Conservation (phyloP, 306 rosid species). For the Gastrolobium villosum region DNA sequence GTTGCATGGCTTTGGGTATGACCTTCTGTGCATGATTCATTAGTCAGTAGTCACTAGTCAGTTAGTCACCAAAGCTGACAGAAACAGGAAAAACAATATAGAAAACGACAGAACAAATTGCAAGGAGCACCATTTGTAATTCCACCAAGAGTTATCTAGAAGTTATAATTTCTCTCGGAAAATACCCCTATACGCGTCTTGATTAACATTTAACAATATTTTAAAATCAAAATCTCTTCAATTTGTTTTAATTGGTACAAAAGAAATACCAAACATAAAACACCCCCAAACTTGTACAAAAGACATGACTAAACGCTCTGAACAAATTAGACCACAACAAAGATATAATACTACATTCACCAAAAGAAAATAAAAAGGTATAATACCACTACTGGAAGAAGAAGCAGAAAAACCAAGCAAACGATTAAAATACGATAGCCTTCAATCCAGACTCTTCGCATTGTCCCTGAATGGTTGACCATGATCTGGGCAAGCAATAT, state of each 20-base stretch:
- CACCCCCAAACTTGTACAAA: not conserved
- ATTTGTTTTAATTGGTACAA: not conserved
- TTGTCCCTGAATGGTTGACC: too few species aligned
- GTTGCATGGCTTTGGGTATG: not conserved
- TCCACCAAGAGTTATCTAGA: not conserved
- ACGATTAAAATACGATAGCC: too few species aligned
- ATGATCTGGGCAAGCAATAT: too few species aligned
- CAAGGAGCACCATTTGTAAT: not conserved
- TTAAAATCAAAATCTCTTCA: not conserved
- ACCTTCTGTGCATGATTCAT: not conserved
- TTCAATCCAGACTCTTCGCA: too few species aligned
- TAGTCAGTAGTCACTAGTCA: too few species aligned
- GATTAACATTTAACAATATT: conserved; percentile 20
- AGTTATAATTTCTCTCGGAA: not conserved
- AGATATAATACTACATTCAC: not conserved
- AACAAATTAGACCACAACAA: not conserved
- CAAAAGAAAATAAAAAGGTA: not conserved
- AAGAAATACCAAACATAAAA: not conserved
- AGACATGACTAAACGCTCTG: not conserved
- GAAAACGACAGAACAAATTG: conserved; percentile 27
- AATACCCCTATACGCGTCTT: not conserved
- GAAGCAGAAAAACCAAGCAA: too few species aligned
- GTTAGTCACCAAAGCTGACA: not conserved
- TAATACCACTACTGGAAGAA: too few species aligned
- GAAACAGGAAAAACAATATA: not conserved